Percentiles rank a stretch among this genome's conserved stretches.
Conservation (phyloP, 169 alveolate genomes). For the Amoebophrya sp. region DNA sequence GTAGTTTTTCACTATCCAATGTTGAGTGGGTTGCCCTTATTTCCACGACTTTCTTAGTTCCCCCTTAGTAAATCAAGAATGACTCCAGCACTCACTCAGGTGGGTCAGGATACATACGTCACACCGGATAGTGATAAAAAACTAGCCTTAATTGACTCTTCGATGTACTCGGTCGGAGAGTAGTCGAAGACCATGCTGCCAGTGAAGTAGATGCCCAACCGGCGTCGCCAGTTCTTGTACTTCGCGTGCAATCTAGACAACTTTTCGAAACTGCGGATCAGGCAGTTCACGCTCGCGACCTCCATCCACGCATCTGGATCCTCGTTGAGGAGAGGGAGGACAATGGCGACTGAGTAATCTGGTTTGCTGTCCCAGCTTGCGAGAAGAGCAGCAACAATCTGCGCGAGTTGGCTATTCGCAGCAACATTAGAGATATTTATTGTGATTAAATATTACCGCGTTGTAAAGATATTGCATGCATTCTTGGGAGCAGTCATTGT, state of each 20-base stretch:
- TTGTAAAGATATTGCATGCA: too few relatives aligned
- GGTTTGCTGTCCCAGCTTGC: neutral
- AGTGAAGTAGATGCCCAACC: constrained; percentile 5
- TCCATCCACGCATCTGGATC: neutral
- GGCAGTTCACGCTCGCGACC: neutral
- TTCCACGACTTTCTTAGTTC: too few relatives aligned
- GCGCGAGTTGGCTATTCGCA: neutral
- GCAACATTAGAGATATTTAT: too few relatives aligned
- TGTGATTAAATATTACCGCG: too few relatives aligned
- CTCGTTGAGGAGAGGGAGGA: neutral
- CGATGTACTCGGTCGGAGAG: neutral
- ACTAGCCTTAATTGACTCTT: neutral
- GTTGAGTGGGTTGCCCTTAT: too few relatives aligned
- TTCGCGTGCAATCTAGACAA: neutral
- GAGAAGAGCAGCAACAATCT: neutral
- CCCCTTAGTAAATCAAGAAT: too few relatives aligned
- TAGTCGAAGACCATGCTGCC: neutral
- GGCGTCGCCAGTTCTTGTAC: neutral
- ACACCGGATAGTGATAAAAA: too few relatives aligned
- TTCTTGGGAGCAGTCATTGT: too few relatives aligned
- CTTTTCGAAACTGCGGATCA: neutral
- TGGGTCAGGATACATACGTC: too few relatives aligned
- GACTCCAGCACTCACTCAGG: too few relatives aligned
- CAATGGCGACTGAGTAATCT: neutral
- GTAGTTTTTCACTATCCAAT: too few relatives aligned